Evolutionary conservation across 2,329 filamentous ascomycete genomes (phyloP), one percentile per base, ranked within the genome.

Genomic region (Pseudonectria foliicola): DNA sequence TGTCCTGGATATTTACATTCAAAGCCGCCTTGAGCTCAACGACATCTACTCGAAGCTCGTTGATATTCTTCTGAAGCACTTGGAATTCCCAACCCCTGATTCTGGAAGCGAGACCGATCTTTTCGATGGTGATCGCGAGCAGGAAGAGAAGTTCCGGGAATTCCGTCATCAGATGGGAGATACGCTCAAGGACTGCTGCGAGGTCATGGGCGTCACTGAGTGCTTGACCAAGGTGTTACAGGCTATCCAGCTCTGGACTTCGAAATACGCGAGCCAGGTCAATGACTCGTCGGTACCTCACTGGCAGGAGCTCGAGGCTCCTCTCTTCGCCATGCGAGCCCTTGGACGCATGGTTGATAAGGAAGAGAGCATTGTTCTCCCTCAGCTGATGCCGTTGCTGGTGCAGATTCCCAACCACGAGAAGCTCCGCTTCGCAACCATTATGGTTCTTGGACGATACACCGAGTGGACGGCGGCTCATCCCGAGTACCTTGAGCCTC

Each of bases 81-180:
- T 98, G 26, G 79, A 94, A 56, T 98, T 86, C 55, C 92, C 92
- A 2, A 73, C 72, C 21, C 78, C 85, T 0, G 86, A 93, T 35
- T 72, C 71, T 35, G 75, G 79, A 11, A 79, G 83, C 46, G 81
- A 90, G 48, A 70, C 72, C 10, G 92, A 98, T 59, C 68, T 96
- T 1, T 98, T 98, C 54, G 90, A 95, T 42, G 92, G 92, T 34
- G 92, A 98, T 57, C 80, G 90, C 27, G 92, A 96, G 57, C 82
- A 87, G 41, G 92, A 98, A 60, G 92, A 98, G 52, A 94, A 92
- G 59, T 98, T 98, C 65, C 80, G 92, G 31, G 87, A 94, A 53
- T 98, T 96, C 68, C 76, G 92, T 46, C 92, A 98, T 57, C 80
- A 87, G 34, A 96, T 98, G 87, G 92, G 92, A 25, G 93, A 98